These are phyloP conservation scores for Hypoxylon lienhwacheense DNA, from an alignment of 495 filamentous ascomycete species.

Conservation along the genomic window DNA sequence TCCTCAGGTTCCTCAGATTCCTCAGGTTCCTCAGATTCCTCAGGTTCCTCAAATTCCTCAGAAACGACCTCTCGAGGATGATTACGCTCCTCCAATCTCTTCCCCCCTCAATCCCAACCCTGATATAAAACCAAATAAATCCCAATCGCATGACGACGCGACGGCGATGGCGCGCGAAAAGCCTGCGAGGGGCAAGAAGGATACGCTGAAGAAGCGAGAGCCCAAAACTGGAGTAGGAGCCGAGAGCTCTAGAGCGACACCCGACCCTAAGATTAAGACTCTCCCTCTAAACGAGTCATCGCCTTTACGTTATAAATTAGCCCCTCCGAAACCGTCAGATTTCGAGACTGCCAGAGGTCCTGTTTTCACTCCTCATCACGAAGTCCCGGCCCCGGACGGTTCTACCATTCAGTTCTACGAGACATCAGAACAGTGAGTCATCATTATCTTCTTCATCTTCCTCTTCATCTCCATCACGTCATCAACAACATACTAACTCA, in stretches of 20 bases:
- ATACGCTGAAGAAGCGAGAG: conserved; percentile 77
- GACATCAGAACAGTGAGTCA: conserved; percentile 65
- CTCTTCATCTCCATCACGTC: no score
- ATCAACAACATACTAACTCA: conserved; percentile 44
- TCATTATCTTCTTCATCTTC: no score
- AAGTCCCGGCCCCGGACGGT: conserved; percentile 48
- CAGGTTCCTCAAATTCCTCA: no score
- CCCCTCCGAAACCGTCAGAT: conserved; percentile 58
- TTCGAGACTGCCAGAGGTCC: conserved; percentile 61
- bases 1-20: no score
- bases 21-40: no score
- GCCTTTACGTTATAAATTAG: conserved; percentile 60
- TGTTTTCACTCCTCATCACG: conserved; percentile 55
- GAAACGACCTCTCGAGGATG: conserved; percentile 57
- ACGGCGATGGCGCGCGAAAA: conserved; percentile 49
- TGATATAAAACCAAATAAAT: conserved; percentile 35
- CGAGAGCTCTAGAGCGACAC: conserved; percentile 55
- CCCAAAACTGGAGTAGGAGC: conserved; percentile 57
- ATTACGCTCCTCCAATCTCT: conserved; percentile 59
- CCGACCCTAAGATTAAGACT: conserved; percentile 60
- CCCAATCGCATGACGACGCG: conserved; percentile 42
- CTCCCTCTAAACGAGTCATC: conserved; percentile 43
- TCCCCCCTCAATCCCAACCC: conserved; percentile 66
- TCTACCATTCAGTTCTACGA: conserved; percentile 59
- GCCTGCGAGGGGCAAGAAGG: conserved; percentile 61